phyloP scores from a whole-genome alignment of 1,284 basidiomycete genomes.

The Cryptococcus jaspeensis region DNA sequence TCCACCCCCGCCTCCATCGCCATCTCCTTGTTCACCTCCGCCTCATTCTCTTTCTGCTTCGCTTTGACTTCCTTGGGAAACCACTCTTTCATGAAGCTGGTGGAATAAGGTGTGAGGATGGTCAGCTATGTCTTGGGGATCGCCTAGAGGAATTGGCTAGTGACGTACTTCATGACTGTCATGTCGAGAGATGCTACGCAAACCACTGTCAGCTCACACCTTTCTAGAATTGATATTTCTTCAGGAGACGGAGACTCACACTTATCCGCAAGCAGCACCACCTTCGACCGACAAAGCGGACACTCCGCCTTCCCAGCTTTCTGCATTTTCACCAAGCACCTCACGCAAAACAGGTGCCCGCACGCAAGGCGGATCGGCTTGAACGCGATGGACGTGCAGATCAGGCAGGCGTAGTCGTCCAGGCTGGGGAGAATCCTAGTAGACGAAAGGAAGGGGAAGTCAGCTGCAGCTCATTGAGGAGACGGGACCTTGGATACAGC shows the following conservation, averaged over 20 bases:
- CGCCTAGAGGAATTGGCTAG: no score
- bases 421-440: conserved; percentile 54
- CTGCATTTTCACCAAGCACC: conserved; percentile 93
- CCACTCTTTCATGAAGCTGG: conserved; percentile 83
- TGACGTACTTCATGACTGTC: conserved; percentile 45
- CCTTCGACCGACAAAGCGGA: conserved; percentile 78
- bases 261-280: conserved; percentile 71
- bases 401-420: conserved; percentile 65
- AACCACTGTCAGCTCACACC: background rate
- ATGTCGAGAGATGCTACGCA: conserved; percentile 38
- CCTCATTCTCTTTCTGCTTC: conserved; percentile 75
- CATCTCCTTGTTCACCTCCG: conserved; percentile 71
- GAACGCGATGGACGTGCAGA: conserved; percentile 81
- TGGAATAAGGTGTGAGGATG: background rate
- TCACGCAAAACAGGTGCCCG: conserved; percentile 86
- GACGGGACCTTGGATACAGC: conserved; percentile 35
- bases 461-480: background rate
- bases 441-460: background rate
- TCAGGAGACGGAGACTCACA: conserved; percentile 56
- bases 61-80: conserved; percentile 80
- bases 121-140: background rate
- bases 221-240: no score
- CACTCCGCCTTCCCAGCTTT: conserved; percentile 75
- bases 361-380: conserved; percentile 83
- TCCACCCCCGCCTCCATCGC: conserved; percentile 63